These are phyloP conservation scores for Sarocladium oryzae DNA, from an alignment of 2,329 filamentous ascomycete species.

Conservation along the genomic window DNA sequence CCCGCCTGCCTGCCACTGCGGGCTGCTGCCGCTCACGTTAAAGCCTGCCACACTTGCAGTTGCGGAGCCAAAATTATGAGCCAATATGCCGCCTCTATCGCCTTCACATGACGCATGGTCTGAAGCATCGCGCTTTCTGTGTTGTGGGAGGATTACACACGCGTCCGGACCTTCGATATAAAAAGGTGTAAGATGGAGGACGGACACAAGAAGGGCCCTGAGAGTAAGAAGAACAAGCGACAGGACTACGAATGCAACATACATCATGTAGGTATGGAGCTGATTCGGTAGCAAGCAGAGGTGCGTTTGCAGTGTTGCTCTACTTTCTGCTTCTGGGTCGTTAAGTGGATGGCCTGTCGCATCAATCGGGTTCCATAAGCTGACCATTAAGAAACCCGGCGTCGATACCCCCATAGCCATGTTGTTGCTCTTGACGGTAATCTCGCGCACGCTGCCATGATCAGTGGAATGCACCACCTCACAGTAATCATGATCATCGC, in stretches of 20 bases:
- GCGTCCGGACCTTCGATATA: constrained; percentile 34
- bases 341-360: constrained; percentile 41
- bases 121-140: constrained; percentile 40
- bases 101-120: constrained; percentile 13
- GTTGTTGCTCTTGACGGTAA: constrained; percentile 90
- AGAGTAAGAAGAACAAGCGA: constrained; percentile 43
- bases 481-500: constrained; percentile 98
- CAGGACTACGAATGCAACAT: constrained; percentile 56
- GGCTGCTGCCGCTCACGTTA: constrained; percentile 21
- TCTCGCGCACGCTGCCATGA: constrained; percentile 63
- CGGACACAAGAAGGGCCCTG: constrained; percentile 50
- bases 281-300: constrained; percentile 89
- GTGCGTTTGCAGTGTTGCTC: constrained; percentile 71
- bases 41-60: constrained; percentile 19
- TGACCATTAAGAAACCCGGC: constrained; percentile 82
- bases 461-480: constrained; percentile 72
- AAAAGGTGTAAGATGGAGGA: constrained; percentile 47
- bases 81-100: constrained; percentile 11
- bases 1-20: constrained; percentile 17
- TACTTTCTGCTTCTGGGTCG: constrained; percentile 25
- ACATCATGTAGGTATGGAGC: constrained; percentile 73
- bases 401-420: constrained; percentile 93
- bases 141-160: constrained; percentile 20
- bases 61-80: constrained; percentile 31
- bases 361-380: constrained; percentile 87